Conservation (phyloP, 257 asterid genomes). For the Oldenlandia corymbosa region DNA sequence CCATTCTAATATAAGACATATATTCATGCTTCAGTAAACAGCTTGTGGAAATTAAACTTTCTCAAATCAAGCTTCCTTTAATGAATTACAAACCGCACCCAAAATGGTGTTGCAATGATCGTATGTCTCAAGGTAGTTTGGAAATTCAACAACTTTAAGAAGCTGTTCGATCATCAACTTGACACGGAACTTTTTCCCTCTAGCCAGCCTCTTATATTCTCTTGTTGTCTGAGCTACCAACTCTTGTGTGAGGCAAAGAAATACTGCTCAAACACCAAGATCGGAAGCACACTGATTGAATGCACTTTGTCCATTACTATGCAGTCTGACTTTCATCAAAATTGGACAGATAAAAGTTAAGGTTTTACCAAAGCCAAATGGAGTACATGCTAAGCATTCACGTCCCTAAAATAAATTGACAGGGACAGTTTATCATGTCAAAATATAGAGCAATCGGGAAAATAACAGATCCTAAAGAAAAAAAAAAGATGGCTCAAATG, state of each 20-base stretch:
- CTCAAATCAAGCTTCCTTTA: constrained; percentile 86
- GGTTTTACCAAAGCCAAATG: constrained; percentile 95
- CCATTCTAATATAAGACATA: too few relatives aligned
- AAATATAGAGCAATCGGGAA: constrained; percentile 9
- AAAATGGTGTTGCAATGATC: constrained; percentile 79
- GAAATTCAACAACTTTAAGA: constrained; percentile 68
- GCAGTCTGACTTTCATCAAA: constrained; percentile 75
- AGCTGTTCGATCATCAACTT: constrained; percentile 88
- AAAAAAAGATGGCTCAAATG: constrained; percentile 27
- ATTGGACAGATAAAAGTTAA: constrained; percentile 81
- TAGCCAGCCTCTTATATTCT: constrained; percentile 80
- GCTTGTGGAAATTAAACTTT: constrained; percentile 37
- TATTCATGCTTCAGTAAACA: background rate
- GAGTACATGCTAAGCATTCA: constrained; percentile 94
- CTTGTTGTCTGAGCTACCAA: constrained; percentile 96
- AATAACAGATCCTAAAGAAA: constrained; percentile 10
- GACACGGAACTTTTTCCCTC: constrained; percentile 74
- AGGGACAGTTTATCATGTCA: background rate
- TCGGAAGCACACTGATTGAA: constrained; percentile 58
- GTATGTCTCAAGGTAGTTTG: constrained; percentile 86
- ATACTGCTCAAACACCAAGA: constrained; percentile 75
- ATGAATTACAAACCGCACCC: constrained; percentile 61
- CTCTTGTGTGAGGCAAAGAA: constrained; percentile 92
- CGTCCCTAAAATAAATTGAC: constrained; percentile 51
- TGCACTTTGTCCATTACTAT: constrained; percentile 20